Evolutionary conservation across 352 stramenopile genomes (phyloP).

Genomic region (Aphanomyces stellatus): DNA sequence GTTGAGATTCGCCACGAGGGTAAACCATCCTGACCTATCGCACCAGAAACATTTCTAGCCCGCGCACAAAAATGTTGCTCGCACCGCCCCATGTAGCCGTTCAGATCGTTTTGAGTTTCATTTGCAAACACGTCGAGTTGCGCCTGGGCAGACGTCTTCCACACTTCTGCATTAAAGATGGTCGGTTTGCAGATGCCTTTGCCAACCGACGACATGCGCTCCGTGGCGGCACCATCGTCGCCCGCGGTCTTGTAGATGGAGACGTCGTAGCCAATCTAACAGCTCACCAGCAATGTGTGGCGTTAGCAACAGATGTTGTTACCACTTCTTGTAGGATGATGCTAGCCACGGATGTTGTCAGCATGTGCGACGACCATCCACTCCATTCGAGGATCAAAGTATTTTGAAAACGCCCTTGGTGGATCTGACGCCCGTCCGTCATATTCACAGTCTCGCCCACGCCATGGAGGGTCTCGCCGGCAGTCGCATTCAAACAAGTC

Average conservation of each 20-base stretch:
- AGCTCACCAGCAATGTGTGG: too few species aligned
- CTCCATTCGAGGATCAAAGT: background rate
- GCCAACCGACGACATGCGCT: background rate
- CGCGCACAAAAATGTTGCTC: background rate
- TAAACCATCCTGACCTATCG: conserved; percentile 39
- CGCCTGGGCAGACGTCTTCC: too few species aligned
- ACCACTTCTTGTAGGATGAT: background rate
- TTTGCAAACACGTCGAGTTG: background rate
- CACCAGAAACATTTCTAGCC: too few species aligned
- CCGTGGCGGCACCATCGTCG: background rate
- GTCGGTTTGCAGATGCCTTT: background rate
- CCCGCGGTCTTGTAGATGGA: background rate
- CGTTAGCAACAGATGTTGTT: too few species aligned
- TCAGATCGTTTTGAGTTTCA: background rate
- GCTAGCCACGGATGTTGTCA: background rate
- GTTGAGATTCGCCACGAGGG: conserved; percentile 28
- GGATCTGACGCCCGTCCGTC: background rate
- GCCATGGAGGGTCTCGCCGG: background rate
- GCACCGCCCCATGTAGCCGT: conserved; percentile 2
- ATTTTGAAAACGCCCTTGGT: background rate
- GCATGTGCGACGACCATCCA: background rate
- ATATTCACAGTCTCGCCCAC: background rate
- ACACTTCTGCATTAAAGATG: conserved; percentile 40
- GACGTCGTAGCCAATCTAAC: conserved; percentile 15
- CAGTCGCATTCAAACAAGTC: background rate